These are phyloP conservation scores for Globisporangium paddicum DNA, from an alignment of 352 stramenopile species.

Conservation along the genomic window DNA sequence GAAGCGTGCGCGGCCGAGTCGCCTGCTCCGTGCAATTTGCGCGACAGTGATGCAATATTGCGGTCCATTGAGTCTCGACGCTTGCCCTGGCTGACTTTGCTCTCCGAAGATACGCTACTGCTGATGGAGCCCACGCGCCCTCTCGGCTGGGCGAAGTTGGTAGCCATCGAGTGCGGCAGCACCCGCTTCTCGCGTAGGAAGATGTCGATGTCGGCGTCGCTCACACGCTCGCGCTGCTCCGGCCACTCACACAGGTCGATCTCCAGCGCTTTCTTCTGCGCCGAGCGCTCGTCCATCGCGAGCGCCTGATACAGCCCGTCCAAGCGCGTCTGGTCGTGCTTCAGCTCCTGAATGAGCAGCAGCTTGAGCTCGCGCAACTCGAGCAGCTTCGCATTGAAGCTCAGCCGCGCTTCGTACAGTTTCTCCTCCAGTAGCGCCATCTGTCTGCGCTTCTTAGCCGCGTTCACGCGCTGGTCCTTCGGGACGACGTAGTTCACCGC, in stretches of 20 bases:
- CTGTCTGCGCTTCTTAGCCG: slow-evolving; percentile 85
- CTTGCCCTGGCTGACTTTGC: background rate
- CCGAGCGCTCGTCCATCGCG: slow-evolving; percentile 2
- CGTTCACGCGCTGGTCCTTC: slow-evolving; percentile 86
- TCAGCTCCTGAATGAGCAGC: slow-evolving; percentile 70
- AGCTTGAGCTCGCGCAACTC: slow-evolving; percentile 88
- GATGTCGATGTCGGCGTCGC: slow-evolving; percentile 69
- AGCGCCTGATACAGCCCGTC: slow-evolving; percentile 43
- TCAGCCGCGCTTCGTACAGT: slow-evolving; percentile 73
- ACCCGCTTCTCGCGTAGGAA: slow-evolving; percentile 61
- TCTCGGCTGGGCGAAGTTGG: slow-evolving; percentile 4
- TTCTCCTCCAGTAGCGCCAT: slow-evolving; percentile 81
- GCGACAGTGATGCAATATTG: slow-evolving; percentile 26
- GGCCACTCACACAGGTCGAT: slow-evolving; percentile 85
- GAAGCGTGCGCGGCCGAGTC: background rate
- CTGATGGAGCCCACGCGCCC: slow-evolving; percentile 5
- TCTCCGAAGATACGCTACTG: background rate
- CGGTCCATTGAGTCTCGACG: slow-evolving; percentile 20
- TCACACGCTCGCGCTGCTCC: slow-evolving; percentile 83
- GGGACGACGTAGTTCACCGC: slow-evolving; percentile 86
- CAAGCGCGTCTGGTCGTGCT: slow-evolving; percentile 47
- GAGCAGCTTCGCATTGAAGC: slow-evolving; percentile 90
- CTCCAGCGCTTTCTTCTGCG: slow-evolving; percentile 15
- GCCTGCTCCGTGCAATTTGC: slow-evolving; percentile 17
- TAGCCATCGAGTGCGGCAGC: slow-evolving; percentile 22